These are phyloP conservation scores for Lyophyllum decastes DNA, from an alignment of 768 basidiomycete genomes.

Conservation along the genomic window DNA sequence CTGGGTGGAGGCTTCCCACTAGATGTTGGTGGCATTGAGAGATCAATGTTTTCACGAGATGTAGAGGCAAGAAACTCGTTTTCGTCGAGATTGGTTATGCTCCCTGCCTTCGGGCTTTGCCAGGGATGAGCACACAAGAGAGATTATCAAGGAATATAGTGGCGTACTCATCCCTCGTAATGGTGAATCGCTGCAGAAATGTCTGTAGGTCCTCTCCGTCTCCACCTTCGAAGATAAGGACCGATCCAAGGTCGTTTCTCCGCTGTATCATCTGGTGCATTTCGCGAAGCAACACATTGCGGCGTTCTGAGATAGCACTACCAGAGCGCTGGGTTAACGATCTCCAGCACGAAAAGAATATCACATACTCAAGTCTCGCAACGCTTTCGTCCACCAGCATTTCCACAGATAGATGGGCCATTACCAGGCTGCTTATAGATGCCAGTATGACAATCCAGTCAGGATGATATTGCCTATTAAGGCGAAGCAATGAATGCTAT, in stretches of 20 bases:
- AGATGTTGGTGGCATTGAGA: background rate
- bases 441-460: background rate
- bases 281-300: conserved; percentile 72
- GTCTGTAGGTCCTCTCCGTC: conserved; percentile 44
- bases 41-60: background rate
- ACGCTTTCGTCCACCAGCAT: conserved; percentile 45
- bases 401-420: conserved; percentile 26
- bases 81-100: conserved; percentile 37
- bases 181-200: conserved; percentile 60
- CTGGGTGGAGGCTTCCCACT: background rate
- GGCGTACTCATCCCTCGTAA: conserved; percentile 48
- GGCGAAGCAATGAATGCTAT: conserved; percentile 4
- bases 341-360: background rate
- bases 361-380: conserved; percentile 42
- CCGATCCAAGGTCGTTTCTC: conserved; percentile 45
- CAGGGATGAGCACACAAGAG: conserved; percentile 8
- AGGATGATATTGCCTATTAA: conserved; percentile 13
- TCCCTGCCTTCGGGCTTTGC: conserved; percentile 41
- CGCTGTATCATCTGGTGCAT: conserved; percentile 68
- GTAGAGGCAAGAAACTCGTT: conserved; percentile 25
- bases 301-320: conserved; percentile 63
- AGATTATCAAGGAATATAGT: conserved; percentile 5
- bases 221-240: conserved; percentile 38
- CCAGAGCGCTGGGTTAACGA: conserved; percentile 9
- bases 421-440: background rate